Conservation (phyloP, 2,329 filamentous ascomycete genomes). For the Colletotrichum sp. region DNA sequence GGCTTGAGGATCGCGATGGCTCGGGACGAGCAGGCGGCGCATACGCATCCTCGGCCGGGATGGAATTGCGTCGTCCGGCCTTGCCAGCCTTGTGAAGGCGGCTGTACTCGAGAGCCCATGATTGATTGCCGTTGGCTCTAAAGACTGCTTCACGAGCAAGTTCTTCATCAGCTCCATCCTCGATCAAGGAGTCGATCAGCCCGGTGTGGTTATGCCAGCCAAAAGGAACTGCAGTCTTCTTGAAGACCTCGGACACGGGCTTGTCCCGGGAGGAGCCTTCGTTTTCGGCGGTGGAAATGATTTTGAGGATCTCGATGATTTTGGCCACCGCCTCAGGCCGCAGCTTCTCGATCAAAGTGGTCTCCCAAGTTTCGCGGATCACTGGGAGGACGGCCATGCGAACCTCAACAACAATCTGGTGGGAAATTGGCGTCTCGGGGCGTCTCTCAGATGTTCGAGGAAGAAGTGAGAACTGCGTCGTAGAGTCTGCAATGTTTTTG, state of each 20-base stretch:
- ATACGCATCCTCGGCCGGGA: slow-evolving; percentile 65
- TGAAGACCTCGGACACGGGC: slow-evolving; percentile 44
- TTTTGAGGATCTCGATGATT: slow-evolving; percentile 82
- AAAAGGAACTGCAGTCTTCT: slow-evolving; percentile 48
- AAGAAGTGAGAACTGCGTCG: slow-evolving; percentile 55
- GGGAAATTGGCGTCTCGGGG: slow-evolving; percentile 49
- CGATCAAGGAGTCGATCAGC: slow-evolving; percentile 32
- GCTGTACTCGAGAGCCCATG: slow-evolving; percentile 76
- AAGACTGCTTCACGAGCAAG: slow-evolving; percentile 82
- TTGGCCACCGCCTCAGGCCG: slow-evolving; percentile 78
- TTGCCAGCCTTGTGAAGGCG: slow-evolving; percentile 62
- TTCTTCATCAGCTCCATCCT: slow-evolving; percentile 59
- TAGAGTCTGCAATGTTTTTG: slow-evolving; percentile 81
- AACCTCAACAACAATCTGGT: slow-evolving; percentile 86
- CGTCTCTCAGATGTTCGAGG: slow-evolving; percentile 45
- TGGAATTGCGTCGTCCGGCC: slow-evolving; percentile 67
- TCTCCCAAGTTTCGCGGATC: slow-evolving; percentile 83
- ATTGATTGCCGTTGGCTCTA: slow-evolving; percentile 72
- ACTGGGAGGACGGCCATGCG: slow-evolving; percentile 80
- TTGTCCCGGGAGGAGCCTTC: slow-evolving; percentile 57
- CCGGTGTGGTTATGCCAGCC: slow-evolving; percentile 42
- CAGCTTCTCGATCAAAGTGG: slow-evolving; percentile 80
- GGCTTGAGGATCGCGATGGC: slow-evolving; percentile 22
- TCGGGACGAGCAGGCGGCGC: slow-evolving; percentile 29
- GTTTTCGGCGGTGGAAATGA: slow-evolving; percentile 76